phyloP scores from a whole-genome alignment of 2,329 filamentous ascomycete species.

The Nigrograna mackinnonii region DNA sequence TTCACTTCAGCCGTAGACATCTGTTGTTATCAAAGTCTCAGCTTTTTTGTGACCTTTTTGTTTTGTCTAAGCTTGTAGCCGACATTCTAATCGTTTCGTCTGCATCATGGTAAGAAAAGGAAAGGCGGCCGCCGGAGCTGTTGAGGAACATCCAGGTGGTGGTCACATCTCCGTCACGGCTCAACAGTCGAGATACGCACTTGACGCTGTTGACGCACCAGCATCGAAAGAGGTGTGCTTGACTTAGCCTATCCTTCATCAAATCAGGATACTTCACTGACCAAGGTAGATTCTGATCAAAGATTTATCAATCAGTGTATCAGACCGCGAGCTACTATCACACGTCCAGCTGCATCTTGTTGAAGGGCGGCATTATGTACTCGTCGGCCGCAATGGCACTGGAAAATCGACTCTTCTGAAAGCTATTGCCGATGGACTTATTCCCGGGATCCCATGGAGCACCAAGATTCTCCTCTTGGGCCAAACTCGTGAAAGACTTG shows the following conservation, averaged over 20 bases:
- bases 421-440: conserved; percentile 76
- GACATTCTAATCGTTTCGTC: too few species aligned
- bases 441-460: conserved; percentile 63
- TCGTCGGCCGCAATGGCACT: conserved; percentile 79
- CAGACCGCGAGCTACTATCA: conserved; percentile 66
- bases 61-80: too few species aligned
- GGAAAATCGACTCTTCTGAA: conserved; percentile 80
- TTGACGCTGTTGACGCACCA: conserved; percentile 42
- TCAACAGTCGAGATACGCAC: conserved; percentile 42
- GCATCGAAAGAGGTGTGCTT: conserved; percentile 37
- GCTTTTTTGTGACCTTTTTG: too few species aligned
- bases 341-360: conserved; percentile 74
- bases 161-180: conserved; percentile 37
- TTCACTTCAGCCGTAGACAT: too few species aligned
- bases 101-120: conserved; percentile 38
- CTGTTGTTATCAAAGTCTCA: too few species aligned
- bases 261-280: not conserved
- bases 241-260: not conserved
- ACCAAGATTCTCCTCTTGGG: conserved; percentile 39
- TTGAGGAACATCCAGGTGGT: conserved; percentile 26
- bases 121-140: conserved; percentile 17
- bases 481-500: conserved; percentile 29
- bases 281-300: conserved; percentile 56
- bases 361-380: conserved; percentile 73
- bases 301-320: conserved; percentile 70